Evolutionary conservation across 805 yeast species (phyloP), one percentile per base, ranked within the genome.

Genomic region (Cyberlindnera mississippiensis): DNA sequence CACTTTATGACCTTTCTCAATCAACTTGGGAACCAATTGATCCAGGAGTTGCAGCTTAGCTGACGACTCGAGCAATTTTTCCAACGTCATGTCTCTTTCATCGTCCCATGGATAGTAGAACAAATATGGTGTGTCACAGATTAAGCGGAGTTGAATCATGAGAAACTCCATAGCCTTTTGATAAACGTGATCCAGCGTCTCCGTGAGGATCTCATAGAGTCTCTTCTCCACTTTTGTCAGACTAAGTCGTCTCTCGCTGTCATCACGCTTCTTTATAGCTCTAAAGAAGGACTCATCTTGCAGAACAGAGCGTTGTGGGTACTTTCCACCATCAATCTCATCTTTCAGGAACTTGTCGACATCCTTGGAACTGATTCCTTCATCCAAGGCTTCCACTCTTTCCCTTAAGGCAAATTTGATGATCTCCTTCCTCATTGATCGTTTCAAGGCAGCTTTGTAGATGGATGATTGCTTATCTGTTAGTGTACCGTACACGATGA

Each of bases 101-200:
- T 67, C 70, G 6, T 54, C 57, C 73, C 81, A 86, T 0, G 98
- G 98, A 48, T 80, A 83, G 63, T 82, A 87, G 57, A 85, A 87
- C 33, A 85, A 60, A 56, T 83, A 85, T 0, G 97, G 96, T 0
- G 96, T 83, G 55, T 88, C 82, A 51, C 96, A 89, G 8, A 87
- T 75, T 44, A 82, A 78, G 33, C 99, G 71, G 38, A 90, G 68
- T 61, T 90, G 97, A 87, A 90, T 87, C 66, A 85, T 70, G 52
- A 78, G 53, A 53, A 86, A 87, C 48, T 76, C 81, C 40, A 86
- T 64, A 37, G 69, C 71, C 50, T 81, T 82, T 28, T 66, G 63
- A 15, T 67, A 66, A 6, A 81, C 59, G 44, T 74, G 74, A 30
- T 59, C 65, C 19, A 60, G 59, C 6, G 71, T 60, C 3, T 35